phyloP scores from a whole-genome alignment of 2,329 filamentous ascomycete species.

The Fusarium verrucosum region DNA sequence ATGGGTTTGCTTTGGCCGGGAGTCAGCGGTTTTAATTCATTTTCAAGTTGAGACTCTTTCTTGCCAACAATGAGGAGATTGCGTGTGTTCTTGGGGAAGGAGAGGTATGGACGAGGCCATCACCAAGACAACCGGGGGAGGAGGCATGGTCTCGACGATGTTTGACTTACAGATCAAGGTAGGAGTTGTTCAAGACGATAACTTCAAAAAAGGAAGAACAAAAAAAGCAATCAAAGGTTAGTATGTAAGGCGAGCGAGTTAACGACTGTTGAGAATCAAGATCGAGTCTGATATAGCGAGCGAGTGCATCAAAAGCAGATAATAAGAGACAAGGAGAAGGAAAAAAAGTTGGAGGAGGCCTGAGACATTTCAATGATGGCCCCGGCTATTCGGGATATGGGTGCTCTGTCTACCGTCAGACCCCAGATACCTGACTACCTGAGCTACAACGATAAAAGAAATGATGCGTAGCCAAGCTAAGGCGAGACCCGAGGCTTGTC shows the following conservation, averaged over 20 bases:
- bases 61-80: slow-evolving; percentile 9
- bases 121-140: slow-evolving; percentile 26
- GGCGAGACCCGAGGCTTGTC: slow-evolving; percentile 43
- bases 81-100: slow-evolving; percentile 8
- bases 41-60: background rate
- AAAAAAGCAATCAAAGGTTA: slow-evolving; percentile 5
- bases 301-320: slow-evolving; percentile 30
- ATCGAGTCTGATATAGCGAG: slow-evolving; percentile 24
- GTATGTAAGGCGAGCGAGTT: background rate
- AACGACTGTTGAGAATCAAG: slow-evolving; percentile 21
- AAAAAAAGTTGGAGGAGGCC: slow-evolving; percentile 23
- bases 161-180: slow-evolving; percentile 26
- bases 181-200: background rate
- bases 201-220: background rate
- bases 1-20: slow-evolving; percentile 5
- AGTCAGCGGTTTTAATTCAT: slow-evolving; percentile 25
- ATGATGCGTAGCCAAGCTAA: slow-evolving; percentile 34
- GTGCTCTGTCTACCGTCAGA: background rate
- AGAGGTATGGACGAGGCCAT: slow-evolving; percentile 26
- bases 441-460: slow-evolving; percentile 34
- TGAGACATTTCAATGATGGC: slow-evolving; percentile 23
- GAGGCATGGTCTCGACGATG: slow-evolving; percentile 1
- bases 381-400: background rate
- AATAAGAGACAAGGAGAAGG: slow-evolving; percentile 14
- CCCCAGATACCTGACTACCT: slow-evolving; percentile 13